Base-by-base conservation (phyloP, 1,139 yeast species). In the Pneumocystis murina region DNA sequence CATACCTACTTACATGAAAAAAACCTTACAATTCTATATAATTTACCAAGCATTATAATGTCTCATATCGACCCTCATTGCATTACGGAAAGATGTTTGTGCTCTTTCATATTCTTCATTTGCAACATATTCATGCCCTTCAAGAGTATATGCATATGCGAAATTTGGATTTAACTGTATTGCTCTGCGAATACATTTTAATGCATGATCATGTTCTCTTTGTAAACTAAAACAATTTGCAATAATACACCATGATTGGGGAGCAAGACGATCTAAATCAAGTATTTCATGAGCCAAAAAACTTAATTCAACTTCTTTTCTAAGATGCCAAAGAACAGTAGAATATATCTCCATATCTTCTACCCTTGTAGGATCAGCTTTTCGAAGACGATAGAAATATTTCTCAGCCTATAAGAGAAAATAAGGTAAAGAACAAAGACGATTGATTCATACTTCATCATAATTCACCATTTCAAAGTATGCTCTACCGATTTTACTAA, bases 101-200 rank as follows among this genome's bases (percentile, higher is more conserved):
- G 98, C 97, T 74, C 85, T 83, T 72, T 91, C 97, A 74, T 86
- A 88, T 61, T 95, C 90, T 74, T 94, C 98, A 71, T 84, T 88
- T 5, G 92, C 82, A 59, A 89, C 84, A 71, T 82, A 84, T 74
- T 94, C 99, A 74, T 94, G 98, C 0, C 97, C 99, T 75, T 87
- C 90, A 65, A 94, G 78, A 0, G 97, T 91, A 72, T 88, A 87
- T 0, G 96, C 96, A 72, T 92, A 92, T 0, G 94, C 85, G 72
- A 88, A 87, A 35, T 76, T 77, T n/a, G 84, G 83, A 71, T 87
- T 85, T 24, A 86, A 72, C 66, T 83, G 83, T 2, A 84, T 81
- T 0, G 97, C 92, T 67, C 90, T 83, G 67, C 84, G 83, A 74
- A 94, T 90, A 71, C 96, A 89, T 70, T 84, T 84, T 59, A 91